Evolutionary conservation across 768 basidiomycete genomes (phyloP).

Genomic region (Pulveroboletus ravenelii): DNA sequence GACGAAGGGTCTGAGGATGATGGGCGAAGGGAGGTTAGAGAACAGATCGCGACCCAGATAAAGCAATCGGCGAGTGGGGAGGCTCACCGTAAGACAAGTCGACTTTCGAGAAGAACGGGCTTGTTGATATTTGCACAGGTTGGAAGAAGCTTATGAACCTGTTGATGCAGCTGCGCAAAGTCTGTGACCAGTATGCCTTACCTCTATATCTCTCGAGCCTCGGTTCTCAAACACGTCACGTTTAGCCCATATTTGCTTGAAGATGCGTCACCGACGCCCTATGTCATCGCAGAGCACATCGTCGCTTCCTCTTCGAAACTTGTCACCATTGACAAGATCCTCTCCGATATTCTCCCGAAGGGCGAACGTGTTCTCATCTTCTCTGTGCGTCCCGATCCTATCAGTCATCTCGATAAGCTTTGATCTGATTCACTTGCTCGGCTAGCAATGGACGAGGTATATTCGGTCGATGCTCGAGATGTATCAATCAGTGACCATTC

Average conservation of each 20-base stretch:
- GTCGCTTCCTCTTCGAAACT: constrained; percentile 54
- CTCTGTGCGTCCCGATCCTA: constrained; percentile 39
- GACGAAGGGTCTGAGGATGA: constrained; percentile 30
- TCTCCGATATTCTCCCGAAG: constrained; percentile 51
- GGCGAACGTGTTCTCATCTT: constrained; percentile 66
- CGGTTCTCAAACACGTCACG: constrained; percentile 1
- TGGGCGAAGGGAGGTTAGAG: constrained; percentile 38
- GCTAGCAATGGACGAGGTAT: constrained; percentile 56
- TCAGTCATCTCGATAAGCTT: not conserved
- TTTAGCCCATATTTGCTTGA: constrained; percentile 50
- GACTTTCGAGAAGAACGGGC: not conserved
- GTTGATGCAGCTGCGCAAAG: constrained; percentile 65
- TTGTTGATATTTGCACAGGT: constrained; percentile 29
- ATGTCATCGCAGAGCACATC: constrained; percentile 49
- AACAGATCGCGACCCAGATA: constrained; percentile 37
- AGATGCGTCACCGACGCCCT: constrained; percentile 46
- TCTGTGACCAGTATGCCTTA: constrained; percentile 59
- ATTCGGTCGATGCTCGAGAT: not conserved
- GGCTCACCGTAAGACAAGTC: constrained; percentile 24
- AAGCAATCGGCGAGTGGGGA: constrained; percentile 28
- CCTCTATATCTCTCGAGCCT: not conserved
- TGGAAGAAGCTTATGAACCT: constrained; percentile 61
- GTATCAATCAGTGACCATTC: not conserved
- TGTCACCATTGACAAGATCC: constrained; percentile 54
- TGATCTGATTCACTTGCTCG: constrained; percentile 10